Evolutionary conservation across 2,329 filamentous ascomycete species (phyloP).

Genomic region (Corynespora cassiicola): DNA sequence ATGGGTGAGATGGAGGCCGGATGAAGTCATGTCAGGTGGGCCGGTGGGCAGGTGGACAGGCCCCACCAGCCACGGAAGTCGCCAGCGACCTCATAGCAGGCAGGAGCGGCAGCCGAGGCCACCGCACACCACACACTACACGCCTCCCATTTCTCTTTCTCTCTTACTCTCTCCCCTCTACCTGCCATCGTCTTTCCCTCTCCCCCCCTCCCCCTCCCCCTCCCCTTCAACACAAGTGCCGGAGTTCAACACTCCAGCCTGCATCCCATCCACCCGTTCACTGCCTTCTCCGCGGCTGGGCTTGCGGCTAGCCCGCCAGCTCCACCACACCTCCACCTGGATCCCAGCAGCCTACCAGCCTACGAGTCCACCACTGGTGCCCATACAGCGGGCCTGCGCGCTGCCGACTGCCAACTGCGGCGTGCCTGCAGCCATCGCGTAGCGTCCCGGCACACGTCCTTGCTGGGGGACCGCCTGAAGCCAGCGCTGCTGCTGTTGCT

Average conservation of each 20-base stretch:
- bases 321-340: conserved; percentile 15
- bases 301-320: conserved; percentile 10
- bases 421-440: conserved; percentile 37
- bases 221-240: conserved; percentile 27
- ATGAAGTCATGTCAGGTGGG: too few relatives aligned
- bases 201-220: conserved; percentile 13
- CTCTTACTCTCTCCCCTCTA: too few relatives aligned
- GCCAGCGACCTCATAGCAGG: too few relatives aligned
- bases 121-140: too few relatives aligned
- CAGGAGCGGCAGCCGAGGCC: too few relatives aligned
- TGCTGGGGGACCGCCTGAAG: conserved; percentile 24
- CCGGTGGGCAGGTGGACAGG: too few relatives aligned
- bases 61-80: too few relatives aligned
- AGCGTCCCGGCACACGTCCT: conserved; percentile 29
- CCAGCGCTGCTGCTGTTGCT: too few relatives aligned
- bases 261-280: not conserved
- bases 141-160: too few relatives aligned
- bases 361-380: too few relatives aligned
- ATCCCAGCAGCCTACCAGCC: conserved; percentile 28
- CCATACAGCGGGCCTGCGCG: conserved; percentile 9
- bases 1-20: too few relatives aligned
- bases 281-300: conserved; percentile 6
- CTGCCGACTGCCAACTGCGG: conserved; percentile 18
- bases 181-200: too few relatives aligned
- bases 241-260: conserved; percentile 44